Evolutionary conservation across 345 rosid genomes (phyloP).

Genomic region (Brassica nigra): DNA sequence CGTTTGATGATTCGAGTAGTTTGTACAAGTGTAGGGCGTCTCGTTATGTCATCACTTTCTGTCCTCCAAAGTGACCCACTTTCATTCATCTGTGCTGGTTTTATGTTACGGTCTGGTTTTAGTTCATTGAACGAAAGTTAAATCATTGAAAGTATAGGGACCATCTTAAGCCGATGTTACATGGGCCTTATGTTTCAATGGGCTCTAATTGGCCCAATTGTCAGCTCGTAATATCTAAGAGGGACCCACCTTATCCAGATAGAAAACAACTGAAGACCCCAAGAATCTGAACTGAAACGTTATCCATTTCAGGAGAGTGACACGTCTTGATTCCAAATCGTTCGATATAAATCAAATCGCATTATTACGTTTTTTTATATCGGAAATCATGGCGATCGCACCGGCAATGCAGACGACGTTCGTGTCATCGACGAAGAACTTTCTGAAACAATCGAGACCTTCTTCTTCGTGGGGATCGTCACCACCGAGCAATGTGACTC

Average conservation of each 20-base stretch:
- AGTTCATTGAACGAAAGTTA: background rate
- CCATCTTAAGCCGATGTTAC: background rate
- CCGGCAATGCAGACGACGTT: constrained; percentile 40
- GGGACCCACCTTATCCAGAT: constrained; percentile 32
- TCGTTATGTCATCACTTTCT: constrained; percentile 84
- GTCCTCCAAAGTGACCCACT: constrained; percentile 69
- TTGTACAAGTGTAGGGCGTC: constrained; percentile 89
- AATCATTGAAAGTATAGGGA: too few relatives aligned
- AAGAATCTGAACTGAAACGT: constrained; percentile 15
- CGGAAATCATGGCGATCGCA: constrained; percentile 42
- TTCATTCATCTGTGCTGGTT: too few relatives aligned
- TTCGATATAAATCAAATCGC: constrained; percentile 11
- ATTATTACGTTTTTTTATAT: background rate
- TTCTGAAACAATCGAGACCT: constrained; percentile 28
- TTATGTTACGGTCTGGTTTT: too few relatives aligned
- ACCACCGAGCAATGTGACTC: constrained; percentile 23
- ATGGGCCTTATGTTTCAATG: background rate
- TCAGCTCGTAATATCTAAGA: background rate
- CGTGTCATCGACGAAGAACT: constrained; percentile 20
- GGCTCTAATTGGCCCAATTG: background rate
- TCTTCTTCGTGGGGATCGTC: constrained; percentile 25
- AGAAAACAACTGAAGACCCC: background rate
- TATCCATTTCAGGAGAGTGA: constrained; percentile 36
- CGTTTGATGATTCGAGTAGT: constrained; percentile 88
- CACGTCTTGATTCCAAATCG: constrained; percentile 13